Conservation (phyloP, 345 rosid genomes). For the Draba incana region DNA sequence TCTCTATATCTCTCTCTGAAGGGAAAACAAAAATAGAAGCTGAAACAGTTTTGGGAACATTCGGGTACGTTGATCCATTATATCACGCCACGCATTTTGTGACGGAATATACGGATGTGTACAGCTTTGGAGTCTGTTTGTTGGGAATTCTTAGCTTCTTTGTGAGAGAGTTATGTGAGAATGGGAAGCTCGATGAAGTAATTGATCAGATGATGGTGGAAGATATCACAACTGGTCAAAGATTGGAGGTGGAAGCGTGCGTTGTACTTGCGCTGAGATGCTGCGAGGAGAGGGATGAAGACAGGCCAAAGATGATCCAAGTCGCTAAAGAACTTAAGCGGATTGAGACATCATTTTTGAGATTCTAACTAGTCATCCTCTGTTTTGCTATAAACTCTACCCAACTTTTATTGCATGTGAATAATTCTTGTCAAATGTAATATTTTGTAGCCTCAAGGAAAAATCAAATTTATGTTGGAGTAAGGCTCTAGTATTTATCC, state of each 20-base stretch:
- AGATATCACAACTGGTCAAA: constrained; percentile 12
- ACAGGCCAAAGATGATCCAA: constrained; percentile 40
- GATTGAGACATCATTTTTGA: not conserved
- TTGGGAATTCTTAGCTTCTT: not conserved
- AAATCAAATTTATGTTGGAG: not conserved
- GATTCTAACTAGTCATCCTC: too few relatives aligned
- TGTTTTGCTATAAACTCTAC: too few relatives aligned
- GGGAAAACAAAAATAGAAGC: constrained; percentile 1
- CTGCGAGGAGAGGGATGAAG: constrained; percentile 22
- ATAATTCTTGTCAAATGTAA: too few relatives aligned
- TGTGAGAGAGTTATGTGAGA: constrained; percentile 4
- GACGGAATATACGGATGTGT: constrained; percentile 26
- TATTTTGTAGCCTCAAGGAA: too few relatives aligned
- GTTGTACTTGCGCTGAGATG: constrained; percentile 25
- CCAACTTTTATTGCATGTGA: too few relatives aligned
- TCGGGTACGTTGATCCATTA: constrained; percentile 20
- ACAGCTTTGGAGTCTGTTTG: constrained; percentile 25
- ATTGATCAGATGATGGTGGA: constrained; percentile 12
- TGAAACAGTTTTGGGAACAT: not conserved
- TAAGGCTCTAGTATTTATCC: not conserved
- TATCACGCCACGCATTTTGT: not conserved
- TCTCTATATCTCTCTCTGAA: not conserved
- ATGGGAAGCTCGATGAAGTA: constrained; percentile 26
- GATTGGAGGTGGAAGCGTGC: constrained; percentile 24
- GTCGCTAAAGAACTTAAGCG: constrained; percentile 34